These are phyloP conservation scores for Talaromyces atroroseus DNA, from an alignment of 2,329 filamentous ascomycete genomes.

Conservation along the genomic window DNA sequence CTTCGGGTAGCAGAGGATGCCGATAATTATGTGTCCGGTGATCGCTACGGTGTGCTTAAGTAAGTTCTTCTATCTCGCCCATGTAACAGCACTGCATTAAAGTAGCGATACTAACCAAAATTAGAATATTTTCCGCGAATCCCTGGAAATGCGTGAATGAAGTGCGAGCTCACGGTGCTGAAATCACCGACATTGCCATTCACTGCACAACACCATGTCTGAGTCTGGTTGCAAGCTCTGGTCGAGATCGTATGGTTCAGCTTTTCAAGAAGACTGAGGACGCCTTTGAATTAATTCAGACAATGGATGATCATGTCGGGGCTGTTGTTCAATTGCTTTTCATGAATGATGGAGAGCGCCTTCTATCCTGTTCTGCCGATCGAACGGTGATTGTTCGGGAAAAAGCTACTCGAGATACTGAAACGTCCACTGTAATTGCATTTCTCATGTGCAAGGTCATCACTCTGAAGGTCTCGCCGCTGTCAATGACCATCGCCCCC, in stretches of 20 bases:
- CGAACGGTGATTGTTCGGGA: slow-evolving; percentile 81
- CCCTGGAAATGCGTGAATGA: slow-evolving; percentile 61
- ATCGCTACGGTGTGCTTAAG: slow-evolving; percentile 75
- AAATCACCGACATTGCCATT: slow-evolving; percentile 76
- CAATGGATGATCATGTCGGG: slow-evolving; percentile 83
- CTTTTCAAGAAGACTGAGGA: slow-evolving; percentile 63
- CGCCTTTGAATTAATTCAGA: slow-evolving; percentile 75
- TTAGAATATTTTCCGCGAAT: slow-evolving; percentile 35
- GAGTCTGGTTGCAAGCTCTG: slow-evolving; percentile 72
- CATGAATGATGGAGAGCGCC: slow-evolving; percentile 60
- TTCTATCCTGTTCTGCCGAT: slow-evolving; percentile 85
- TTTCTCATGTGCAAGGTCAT: slow-evolving; percentile 74
- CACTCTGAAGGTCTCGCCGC: slow-evolving; percentile 76
- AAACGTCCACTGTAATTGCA: slow-evolving; percentile 56
- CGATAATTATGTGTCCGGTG: slow-evolving; percentile 70
- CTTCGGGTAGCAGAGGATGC: slow-evolving; percentile 57
- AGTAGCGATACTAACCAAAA: slow-evolving; percentile 18
- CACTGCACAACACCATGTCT: slow-evolving; percentile 56
- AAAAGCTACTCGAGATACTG: slow-evolving; percentile 60
- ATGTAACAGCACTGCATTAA: neutral
- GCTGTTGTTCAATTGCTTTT: slow-evolving; percentile 76
- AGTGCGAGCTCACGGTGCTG: slow-evolving; percentile 78
- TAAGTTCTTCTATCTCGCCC: slow-evolving; percentile 23
- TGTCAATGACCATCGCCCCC: slow-evolving; percentile 69
- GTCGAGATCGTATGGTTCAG: slow-evolving; percentile 86